Evolutionary conservation across 2,329 filamentous ascomycete genomes (phyloP).

Genomic region (Sporothrix pseudoabietina): DNA sequence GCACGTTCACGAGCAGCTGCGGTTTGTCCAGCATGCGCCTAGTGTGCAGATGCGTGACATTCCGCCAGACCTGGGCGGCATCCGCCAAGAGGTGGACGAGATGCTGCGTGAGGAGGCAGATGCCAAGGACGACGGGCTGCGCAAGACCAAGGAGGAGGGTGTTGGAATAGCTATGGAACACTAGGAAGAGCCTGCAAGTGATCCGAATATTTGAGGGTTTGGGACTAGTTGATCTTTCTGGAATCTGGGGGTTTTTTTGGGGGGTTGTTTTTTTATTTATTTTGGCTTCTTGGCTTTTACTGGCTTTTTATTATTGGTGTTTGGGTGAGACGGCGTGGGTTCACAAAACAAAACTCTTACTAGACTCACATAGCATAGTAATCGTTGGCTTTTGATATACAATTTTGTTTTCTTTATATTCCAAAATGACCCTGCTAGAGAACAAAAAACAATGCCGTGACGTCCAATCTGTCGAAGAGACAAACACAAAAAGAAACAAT

Average conservation of each 20-base stretch:
- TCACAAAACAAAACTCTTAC: constrained; percentile 3
- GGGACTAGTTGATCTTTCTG: neutral
- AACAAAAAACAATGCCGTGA: neutral
- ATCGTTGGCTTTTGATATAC: neutral
- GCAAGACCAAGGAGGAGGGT: constrained; percentile 59
- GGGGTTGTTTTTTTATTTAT: neutral
- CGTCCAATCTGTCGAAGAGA: neutral
- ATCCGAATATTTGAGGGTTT: too few species aligned
- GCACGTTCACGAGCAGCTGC: constrained; percentile 79
- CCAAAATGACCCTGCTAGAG: neutral
- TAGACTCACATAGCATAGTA: neutral
- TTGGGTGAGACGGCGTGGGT: constrained; percentile 17
- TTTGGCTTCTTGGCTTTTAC: neutral
- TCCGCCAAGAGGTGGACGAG: constrained; percentile 70
- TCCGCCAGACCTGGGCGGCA: constrained; percentile 71
- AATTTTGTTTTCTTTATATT: neutral
- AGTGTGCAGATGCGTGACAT: constrained; percentile 84
- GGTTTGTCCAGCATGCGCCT: constrained; percentile 81
- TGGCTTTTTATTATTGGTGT: neutral
- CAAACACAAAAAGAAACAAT: neutral
- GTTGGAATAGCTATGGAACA: constrained; percentile 60
- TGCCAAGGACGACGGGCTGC: constrained; percentile 57
- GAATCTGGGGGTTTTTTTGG: neutral
- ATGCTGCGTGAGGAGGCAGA: constrained; percentile 65
- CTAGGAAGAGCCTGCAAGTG: neutral